Conservation (phyloP, 1,284 basidiomycete genomes). For the Papiliotrema terrestris region DNA sequence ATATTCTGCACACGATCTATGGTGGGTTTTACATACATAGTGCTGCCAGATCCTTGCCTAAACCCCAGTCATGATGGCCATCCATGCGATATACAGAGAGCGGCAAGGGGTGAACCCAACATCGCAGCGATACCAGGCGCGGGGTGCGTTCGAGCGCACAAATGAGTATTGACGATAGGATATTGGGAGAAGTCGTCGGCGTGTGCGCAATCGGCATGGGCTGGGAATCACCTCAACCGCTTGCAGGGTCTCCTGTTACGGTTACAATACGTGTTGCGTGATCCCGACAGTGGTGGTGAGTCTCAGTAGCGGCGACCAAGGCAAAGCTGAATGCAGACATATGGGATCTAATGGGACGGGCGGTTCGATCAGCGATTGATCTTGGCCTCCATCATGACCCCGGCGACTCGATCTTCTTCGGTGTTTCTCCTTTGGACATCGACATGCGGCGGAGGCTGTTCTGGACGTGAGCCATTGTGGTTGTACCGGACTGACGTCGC, state of each 20-base stretch:
- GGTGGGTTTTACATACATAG: neutral
- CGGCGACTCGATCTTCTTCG: neutral
- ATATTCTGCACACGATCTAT: neutral
- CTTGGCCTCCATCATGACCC: conserved; percentile 1
- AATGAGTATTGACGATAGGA: neutral
- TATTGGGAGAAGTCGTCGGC: neutral
- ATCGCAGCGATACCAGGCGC: neutral
- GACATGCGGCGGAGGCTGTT: neutral
- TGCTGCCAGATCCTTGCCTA: too few species aligned
- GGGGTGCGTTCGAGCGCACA: neutral
- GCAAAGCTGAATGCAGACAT: neutral
- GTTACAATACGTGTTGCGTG: neutral
- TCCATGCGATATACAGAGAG: neutral
- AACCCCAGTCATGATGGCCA: neutral
- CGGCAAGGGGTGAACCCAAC: neutral
- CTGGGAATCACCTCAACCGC: neutral
- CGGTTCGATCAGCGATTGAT: neutral
- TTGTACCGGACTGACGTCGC: neutral
- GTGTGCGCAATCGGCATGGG: neutral
- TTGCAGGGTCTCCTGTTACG: neutral
- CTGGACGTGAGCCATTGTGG: neutral
- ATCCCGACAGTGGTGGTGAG: neutral
- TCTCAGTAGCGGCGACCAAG: neutral
- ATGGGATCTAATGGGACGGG: neutral
- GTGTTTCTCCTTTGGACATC: neutral